Evolutionary conservation across 2,329 filamentous ascomycete genomes (phyloP).

Genomic region (Paraphaeosphaeria sporulosa): DNA sequence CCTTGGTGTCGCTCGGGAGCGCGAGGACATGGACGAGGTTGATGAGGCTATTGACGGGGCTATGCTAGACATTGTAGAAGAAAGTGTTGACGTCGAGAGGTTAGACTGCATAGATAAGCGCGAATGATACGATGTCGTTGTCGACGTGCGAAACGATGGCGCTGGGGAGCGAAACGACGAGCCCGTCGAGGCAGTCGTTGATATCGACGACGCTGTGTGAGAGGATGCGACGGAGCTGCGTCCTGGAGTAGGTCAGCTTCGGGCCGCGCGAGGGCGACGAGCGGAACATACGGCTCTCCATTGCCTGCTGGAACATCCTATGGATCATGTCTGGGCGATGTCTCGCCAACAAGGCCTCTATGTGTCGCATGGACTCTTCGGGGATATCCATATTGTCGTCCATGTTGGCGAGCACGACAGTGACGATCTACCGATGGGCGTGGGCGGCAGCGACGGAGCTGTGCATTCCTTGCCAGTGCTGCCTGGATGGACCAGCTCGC

Average conservation of each 20-base stretch:
- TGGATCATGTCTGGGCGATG: constrained; percentile 48
- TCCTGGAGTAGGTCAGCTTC: constrained; percentile 36
- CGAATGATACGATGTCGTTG: constrained; percentile 42
- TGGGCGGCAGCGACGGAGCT: constrained; percentile 15
- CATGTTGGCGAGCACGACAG: constrained; percentile 31
- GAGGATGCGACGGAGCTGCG: constrained; percentile 41
- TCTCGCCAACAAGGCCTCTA: constrained; percentile 45
- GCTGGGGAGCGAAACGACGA: constrained; percentile 45
- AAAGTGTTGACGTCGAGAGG: constrained; percentile 39
- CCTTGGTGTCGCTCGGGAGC: constrained; percentile 32
- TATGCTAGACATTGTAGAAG: constrained; percentile 37
- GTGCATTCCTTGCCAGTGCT: constrained; percentile 23
- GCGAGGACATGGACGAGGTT: constrained; percentile 40
- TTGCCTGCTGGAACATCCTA: constrained; percentile 47
- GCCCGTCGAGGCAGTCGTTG: constrained; percentile 20
- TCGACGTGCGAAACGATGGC: constrained; percentile 30
- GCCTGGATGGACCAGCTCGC: constrained; percentile 9
- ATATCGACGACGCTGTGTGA: constrained; percentile 22
- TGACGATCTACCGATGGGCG: constrained; percentile 19
- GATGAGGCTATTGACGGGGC: constrained; percentile 41
- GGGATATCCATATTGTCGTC: constrained; percentile 46
- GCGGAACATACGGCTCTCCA: constrained; percentile 43
- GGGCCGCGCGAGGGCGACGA: neutral
- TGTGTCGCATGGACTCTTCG: constrained; percentile 48
- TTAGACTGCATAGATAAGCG: constrained; percentile 44